These are phyloP conservation scores for Elaeis oleifera DNA, from an alignment of 202 grass and related monocot genomes.

Conservation along the genomic window DNA sequence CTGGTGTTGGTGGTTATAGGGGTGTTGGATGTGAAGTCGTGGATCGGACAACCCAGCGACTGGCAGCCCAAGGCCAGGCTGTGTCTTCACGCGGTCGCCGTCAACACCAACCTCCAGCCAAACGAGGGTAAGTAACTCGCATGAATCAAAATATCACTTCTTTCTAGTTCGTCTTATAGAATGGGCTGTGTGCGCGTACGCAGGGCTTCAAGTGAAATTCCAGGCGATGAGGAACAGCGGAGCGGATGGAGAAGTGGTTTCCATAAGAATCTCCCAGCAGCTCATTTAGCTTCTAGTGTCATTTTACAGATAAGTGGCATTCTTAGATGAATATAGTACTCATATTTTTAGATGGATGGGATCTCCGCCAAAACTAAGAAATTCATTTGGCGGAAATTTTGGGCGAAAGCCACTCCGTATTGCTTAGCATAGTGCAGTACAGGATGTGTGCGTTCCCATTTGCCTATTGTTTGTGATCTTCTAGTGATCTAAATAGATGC, in stretches of 20 bases:
- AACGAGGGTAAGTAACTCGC: constrained; percentile 39
- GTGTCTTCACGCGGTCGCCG: constrained; percentile 38
- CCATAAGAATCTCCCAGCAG: constrained; percentile 68
- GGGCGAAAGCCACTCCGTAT: too few relatives aligned
- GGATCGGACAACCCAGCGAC: constrained; percentile 33
- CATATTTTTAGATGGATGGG: too few relatives aligned
- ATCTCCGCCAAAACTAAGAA: too few relatives aligned
- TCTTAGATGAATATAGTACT: too few relatives aligned
- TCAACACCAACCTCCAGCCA: constrained; percentile 66
- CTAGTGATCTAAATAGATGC: too few relatives aligned
- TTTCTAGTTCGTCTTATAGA: neutral
- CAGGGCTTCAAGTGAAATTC: constrained; percentile 58
- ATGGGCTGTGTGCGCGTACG: neutral
- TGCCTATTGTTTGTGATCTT: too few relatives aligned
- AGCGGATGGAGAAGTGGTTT: constrained; percentile 53
- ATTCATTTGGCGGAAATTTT: too few relatives aligned
- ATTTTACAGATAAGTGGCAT: too few relatives aligned
- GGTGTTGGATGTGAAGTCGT: constrained; percentile 42
- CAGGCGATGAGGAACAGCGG: constrained; percentile 55
- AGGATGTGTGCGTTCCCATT: too few relatives aligned
- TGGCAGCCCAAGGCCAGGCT: constrained; percentile 36
- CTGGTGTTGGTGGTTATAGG: constrained; percentile 12
- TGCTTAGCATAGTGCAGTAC: too few relatives aligned
- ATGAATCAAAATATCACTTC: too few relatives aligned
- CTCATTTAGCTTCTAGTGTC: constrained; percentile 30